A percentile compares a stretch with the other conserved stretches of the same genome.
Conservation (phyloP, 768 basidiomycete genomes). For the Leccinum ochraceum region DNA sequence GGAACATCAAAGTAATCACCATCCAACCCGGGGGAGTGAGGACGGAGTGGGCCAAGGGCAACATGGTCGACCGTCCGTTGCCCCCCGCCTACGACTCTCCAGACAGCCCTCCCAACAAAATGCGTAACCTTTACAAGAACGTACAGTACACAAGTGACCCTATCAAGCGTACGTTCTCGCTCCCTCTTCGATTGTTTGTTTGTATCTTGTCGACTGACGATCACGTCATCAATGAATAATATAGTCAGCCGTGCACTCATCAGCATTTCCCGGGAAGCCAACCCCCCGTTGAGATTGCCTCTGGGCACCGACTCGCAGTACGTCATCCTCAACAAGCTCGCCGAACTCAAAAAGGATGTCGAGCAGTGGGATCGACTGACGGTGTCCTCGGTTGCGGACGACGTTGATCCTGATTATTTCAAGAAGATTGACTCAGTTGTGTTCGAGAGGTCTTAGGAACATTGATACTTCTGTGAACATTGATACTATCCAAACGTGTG, state of each 20-base stretch:
- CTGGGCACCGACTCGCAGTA: slow-evolving; percentile 23
- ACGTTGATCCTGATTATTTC: slow-evolving; percentile 17
- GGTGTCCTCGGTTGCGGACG: slow-evolving; percentile 22
- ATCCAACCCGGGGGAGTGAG: slow-evolving; percentile 23
- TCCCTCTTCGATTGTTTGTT: background rate
- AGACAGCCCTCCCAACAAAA: slow-evolving; percentile 17
- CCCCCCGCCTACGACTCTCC: slow-evolving; percentile 19
- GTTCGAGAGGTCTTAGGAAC: background rate
- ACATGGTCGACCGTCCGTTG: slow-evolving; percentile 16
- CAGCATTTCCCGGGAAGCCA: slow-evolving; percentile 16
- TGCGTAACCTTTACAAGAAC: slow-evolving; percentile 12
- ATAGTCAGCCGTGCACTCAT: slow-evolving; percentile 21
- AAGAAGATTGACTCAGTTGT: slow-evolving; percentile 5
- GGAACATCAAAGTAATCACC: slow-evolving; percentile 30
- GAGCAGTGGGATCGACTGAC: slow-evolving; percentile 17
- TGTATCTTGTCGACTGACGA: background rate
- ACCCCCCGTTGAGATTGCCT: slow-evolving; percentile 25
- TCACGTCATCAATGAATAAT: slow-evolving; percentile 9
- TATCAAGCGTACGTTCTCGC: slow-evolving; percentile 11
- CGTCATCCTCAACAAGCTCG: slow-evolving; percentile 16
- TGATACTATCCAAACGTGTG: background rate
- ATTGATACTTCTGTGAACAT: background rate
- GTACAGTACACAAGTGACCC: background rate
- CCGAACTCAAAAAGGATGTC: slow-evolving; percentile 18
- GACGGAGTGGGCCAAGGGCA: slow-evolving; percentile 24